These are phyloP conservation scores for Nyssa sinensis DNA, from an alignment of 148 eudicot genomes.

Conservation along the genomic window DNA sequence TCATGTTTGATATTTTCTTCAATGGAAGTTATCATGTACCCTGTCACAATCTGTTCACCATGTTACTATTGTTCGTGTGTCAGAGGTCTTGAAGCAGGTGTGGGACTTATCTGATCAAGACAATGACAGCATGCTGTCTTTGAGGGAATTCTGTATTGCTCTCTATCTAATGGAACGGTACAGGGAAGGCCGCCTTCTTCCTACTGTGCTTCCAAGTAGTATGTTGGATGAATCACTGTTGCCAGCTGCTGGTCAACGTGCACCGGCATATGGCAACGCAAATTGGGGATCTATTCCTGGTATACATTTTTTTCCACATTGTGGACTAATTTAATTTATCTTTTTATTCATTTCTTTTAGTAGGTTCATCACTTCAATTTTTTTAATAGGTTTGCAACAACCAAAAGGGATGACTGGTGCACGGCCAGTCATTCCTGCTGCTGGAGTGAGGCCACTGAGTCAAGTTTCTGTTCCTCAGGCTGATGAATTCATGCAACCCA, in stretches of 20 bases:
- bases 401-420: slow-evolving; percentile 50
- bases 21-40: neutral
- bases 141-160: slow-evolving; percentile 95
- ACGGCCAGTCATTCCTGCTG: slow-evolving; percentile 44
- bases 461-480: slow-evolving; percentile 53
- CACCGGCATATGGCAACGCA: slow-evolving; percentile 51
- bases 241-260: slow-evolving; percentile 53
- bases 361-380: neutral
- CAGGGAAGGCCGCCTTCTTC: slow-evolving; percentile 96
- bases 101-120: slow-evolving; percentile 99
- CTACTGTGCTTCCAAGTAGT: slow-evolving; percentile 59
- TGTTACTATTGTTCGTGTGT: slow-evolving; percentile 31
- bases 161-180: slow-evolving; percentile 92
- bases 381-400: slow-evolving; percentile 60
- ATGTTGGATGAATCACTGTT: slow-evolving; percentile 51
- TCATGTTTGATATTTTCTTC: neutral
- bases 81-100: slow-evolving; percentile 97
- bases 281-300: slow-evolving; percentile 73
- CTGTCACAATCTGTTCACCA: slow-evolving; percentile 14
- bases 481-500: slow-evolving; percentile 58
- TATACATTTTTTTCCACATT: slow-evolving; percentile 26
- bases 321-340: neutral
- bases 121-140: slow-evolving; percentile 95
- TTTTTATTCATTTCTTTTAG: slow-evolving; percentile 8
- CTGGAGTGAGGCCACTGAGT: slow-evolving; percentile 65